Percentiles rank a stretch among this genome's conserved stretches.
These are phyloP conservation scores for Sphaerobolus stellatus DNA, from an alignment of 1,284 basidiomycete genomes.

Conservation along the genomic window DNA sequence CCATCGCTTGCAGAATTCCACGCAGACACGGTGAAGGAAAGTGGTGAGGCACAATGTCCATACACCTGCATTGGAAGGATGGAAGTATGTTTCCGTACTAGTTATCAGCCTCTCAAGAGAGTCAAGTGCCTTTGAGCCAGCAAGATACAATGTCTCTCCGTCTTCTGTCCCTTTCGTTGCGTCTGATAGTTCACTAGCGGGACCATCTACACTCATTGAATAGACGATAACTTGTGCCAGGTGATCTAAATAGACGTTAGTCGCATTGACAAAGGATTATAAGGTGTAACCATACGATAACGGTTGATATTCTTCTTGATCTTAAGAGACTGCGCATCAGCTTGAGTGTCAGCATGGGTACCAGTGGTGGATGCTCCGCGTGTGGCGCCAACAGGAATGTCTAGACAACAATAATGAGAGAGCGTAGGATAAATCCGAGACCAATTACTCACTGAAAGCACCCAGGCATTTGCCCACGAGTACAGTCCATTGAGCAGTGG, in stretches of 20 bases:
- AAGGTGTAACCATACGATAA: constrained; percentile 49
- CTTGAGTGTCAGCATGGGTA: constrained; percentile 64
- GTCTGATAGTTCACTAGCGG: constrained; percentile 43
- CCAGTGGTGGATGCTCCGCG: constrained; percentile 63
- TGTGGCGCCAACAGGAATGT: constrained; percentile 69
- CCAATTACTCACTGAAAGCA: constrained; percentile 72
- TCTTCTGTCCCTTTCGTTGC: constrained; percentile 17
- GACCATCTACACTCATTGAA: constrained; percentile 86
- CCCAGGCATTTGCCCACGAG: constrained; percentile 86
- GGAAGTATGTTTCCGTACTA: constrained; percentile 92
- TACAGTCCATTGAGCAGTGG: constrained; percentile 80
- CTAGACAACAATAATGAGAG: constrained; percentile 35
- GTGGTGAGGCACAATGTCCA: constrained; percentile 71
- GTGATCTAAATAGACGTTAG: constrained; percentile 51
- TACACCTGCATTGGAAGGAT: constrained; percentile 77
- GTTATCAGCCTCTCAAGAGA: constrained; percentile 87
- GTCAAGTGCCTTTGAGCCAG: constrained; percentile 88
- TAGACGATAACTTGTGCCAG: constrained; percentile 89
- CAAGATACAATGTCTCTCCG: constrained; percentile 63
- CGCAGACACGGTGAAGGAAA: constrained; percentile 76
- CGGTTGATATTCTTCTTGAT: constrained; percentile 79
- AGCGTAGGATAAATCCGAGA: constrained; percentile 2
- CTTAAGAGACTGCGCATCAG: constrained; percentile 62
- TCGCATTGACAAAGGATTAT: not conserved
- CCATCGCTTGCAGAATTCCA: constrained; percentile 81